Evolutionary conservation across 176 grass and related monocot species (phyloP), one percentile per base, ranked within the genome.

Genomic region (Pontederia paniculata): DNA sequence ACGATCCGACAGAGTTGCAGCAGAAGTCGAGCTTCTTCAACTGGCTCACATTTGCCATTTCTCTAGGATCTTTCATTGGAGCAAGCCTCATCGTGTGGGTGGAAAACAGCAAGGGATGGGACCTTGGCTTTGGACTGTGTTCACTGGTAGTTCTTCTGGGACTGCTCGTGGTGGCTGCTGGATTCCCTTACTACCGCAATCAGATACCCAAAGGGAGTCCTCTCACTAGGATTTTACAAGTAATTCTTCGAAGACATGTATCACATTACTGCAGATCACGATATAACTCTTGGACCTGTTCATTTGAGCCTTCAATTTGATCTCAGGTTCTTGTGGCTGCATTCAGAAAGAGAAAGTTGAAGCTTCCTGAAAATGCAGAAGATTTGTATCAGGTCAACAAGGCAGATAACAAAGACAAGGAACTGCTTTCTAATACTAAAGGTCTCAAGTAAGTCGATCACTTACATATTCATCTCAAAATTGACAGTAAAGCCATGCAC

Each of bases 11-110:
- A 0, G 78, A 89, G 63, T 61, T 45, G 63, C 76, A 57, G 4
- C 66, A 48, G 6, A 83, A 80, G 44, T 60, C 77, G 6, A 95
- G 89, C 78, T 95, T 77, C 73, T 95, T 95, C 79, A 95, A 95
- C 62, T 95, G 81, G 84, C 82, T 76, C 55, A 83, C 89, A 50
- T 89, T 95, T 20, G 52, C 74, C 4, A 65, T 95, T 25, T 95
- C 89, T 0, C 13, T 81, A 0, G 89, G 85, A 41, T 81, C 61
- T 3, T 82, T 95, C 54, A 67, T 79, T 6, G 85, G 89, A 9
- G 77, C 89, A 16, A 52, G 65, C 18, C 44, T 78, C 51, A 17
- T 95, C 25, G 85, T 95, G 9, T 89, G 89, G 89, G 69, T 95
- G 22, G 52, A 95, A 50, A 70, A 86, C 17, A 70, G 21, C 53